Conservation (phyloP, 768 basidiomycete genomes). For the Phlebiopsis gigantea region DNA sequence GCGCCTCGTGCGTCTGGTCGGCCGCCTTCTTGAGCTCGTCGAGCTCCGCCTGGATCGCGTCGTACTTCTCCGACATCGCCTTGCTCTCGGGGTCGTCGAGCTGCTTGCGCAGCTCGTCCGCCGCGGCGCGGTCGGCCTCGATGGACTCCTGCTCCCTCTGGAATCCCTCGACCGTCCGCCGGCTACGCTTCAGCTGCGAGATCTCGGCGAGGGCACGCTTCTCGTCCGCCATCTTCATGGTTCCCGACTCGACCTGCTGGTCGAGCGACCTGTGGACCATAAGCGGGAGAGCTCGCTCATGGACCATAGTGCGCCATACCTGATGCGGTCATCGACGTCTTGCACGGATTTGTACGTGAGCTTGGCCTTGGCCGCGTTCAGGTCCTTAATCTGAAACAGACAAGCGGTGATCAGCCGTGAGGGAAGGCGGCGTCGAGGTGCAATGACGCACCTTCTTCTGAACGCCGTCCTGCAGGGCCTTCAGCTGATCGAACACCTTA, state of each 20-base stretch:
- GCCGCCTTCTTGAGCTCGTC: conserved; percentile 82
- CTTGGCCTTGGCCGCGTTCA: conserved; percentile 78
- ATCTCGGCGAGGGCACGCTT: conserved; percentile 95
- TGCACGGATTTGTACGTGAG: conserved; percentile 71
- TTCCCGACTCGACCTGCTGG: conserved; percentile 88
- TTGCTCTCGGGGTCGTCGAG: conserved; percentile 89
- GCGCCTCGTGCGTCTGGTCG: conserved; percentile 77
- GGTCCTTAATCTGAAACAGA: conserved; percentile 68
- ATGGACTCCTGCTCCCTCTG: conserved; percentile 75
- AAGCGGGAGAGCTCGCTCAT: conserved; percentile 3
- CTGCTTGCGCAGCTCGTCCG: conserved; percentile 78
- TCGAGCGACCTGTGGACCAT: conserved; percentile 61
- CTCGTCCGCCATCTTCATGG: conserved; percentile 89
- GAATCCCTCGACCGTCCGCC: conserved; percentile 76
- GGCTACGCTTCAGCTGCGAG: conserved; percentile 59
- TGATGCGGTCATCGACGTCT: conserved; percentile 85
- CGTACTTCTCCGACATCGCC: conserved; percentile 75
- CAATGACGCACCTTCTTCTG: conserved; percentile 65
- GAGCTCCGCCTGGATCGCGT: conserved; percentile 77
- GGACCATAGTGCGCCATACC: conserved; percentile 40
- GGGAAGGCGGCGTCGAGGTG: not conserved
- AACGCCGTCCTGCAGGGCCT: conserved; percentile 68
- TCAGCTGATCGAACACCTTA: conserved; percentile 76
- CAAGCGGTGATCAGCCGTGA: conserved; percentile 6
- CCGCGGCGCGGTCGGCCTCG: conserved; percentile 63